phyloP scores from a whole-genome alignment of 1,284 basidiomycete genomes.

The Trametes polyzona region DNA sequence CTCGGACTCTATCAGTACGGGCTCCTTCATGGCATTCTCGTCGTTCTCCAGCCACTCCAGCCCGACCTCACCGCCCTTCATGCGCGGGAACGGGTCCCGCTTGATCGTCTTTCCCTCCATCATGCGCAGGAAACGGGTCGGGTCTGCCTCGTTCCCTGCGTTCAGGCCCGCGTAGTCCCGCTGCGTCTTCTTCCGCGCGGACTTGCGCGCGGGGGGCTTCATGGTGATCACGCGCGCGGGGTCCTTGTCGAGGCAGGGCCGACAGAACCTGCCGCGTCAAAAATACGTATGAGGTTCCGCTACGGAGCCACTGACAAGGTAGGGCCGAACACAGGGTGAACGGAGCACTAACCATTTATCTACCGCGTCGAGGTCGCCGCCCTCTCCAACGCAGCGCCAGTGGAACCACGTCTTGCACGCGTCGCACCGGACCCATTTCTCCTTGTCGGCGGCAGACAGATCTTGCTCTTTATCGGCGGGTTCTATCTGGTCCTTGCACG shows the following conservation, averaged over 20 bases:
- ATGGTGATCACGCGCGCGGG: conserved; percentile 67
- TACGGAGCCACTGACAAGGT: not conserved
- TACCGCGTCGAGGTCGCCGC: conserved; percentile 60
- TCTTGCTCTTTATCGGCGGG: not conserved
- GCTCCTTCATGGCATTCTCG: conserved; percentile 72
- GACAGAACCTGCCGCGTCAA: conserved; percentile 68
- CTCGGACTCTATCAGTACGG: conserved; percentile 73
- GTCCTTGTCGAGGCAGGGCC: conserved; percentile 60
- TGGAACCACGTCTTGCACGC: conserved; percentile 82
- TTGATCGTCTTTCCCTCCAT: conserved; percentile 68
- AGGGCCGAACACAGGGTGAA: not conserved
- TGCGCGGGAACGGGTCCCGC: conserved; percentile 63
- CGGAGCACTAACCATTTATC: conserved; percentile 56
- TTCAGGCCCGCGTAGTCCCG: conserved; percentile 77
- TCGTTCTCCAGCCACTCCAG: conserved; percentile 75
- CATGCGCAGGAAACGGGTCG: conserved; percentile 68
- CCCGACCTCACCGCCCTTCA: conserved; percentile 67
- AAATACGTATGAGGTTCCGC: not conserved
- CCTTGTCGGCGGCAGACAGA: conserved; percentile 48
- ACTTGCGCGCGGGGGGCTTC: conserved; percentile 79
- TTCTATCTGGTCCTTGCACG: conserved; percentile 28
- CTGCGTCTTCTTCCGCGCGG: conserved; percentile 68
- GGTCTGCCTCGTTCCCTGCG: conserved; percentile 61
- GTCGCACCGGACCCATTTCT: conserved; percentile 77
- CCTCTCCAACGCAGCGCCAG: conserved; percentile 77